These are phyloP conservation scores for Taiwanofungus camphoratus DNA, from an alignment of 1,284 basidiomycete genomes.

Conservation along the genomic window DNA sequence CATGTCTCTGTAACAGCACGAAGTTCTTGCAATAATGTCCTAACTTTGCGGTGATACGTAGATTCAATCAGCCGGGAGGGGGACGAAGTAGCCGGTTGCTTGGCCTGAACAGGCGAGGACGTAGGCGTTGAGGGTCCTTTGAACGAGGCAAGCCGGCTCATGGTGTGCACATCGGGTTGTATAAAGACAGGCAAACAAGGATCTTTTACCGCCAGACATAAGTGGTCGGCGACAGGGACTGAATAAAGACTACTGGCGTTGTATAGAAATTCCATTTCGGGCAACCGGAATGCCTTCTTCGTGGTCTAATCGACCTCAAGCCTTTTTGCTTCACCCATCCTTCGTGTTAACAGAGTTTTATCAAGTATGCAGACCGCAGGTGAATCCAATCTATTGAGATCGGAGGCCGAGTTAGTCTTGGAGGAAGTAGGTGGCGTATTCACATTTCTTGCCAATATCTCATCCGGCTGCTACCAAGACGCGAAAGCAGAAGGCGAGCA, in stretches of 20 bases:
- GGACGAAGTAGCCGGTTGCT: constrained; percentile 36
- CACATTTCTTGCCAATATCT: background rate
- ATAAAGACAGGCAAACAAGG: no score
- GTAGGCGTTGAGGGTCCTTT: constrained; percentile 70
- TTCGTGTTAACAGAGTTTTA: no score
- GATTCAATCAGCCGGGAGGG: constrained; percentile 55
- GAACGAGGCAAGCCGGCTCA: constrained; percentile 65
- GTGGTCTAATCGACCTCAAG: no score
- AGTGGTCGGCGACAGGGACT: background rate
- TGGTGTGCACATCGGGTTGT: no score
- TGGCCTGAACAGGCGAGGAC: constrained; percentile 51
- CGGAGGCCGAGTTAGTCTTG: constrained; percentile 70
- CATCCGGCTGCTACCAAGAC: constrained; percentile 35
- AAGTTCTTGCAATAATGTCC: constrained; percentile 58
- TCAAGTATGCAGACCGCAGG: constrained; percentile 21
- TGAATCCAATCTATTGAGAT: constrained; percentile 47
- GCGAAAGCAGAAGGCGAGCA: constrained; percentile 67
- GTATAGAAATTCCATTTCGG: background rate
- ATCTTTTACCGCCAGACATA: no score
- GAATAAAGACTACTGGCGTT: background rate
- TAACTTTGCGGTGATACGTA: constrained; percentile 67
- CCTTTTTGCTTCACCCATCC: no score
- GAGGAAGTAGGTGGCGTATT: constrained; percentile 46
- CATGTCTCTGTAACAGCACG: constrained; percentile 56
- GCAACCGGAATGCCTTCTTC: background rate